phyloP scores from a whole-genome alignment of 129 eudicot genomes.

The Kitagawia praeruptora region DNA sequence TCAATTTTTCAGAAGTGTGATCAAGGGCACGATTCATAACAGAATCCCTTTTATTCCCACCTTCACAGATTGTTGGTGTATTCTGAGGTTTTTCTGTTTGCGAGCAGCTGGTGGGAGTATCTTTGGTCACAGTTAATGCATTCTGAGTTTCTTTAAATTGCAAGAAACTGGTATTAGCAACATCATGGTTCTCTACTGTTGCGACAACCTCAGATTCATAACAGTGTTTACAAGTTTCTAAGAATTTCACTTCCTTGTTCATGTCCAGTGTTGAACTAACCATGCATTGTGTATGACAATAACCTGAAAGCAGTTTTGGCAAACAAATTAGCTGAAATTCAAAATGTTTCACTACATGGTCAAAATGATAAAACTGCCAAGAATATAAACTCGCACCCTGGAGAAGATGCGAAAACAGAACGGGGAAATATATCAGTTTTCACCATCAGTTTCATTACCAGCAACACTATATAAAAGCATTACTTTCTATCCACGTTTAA shows the following conservation, averaged over 20 bases:
- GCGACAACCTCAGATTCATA: conserved; percentile 20
- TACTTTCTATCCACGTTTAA: neutral
- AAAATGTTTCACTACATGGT: neutral
- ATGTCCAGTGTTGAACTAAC: conserved; percentile 31
- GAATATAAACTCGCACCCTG: neutral
- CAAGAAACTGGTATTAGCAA: conserved; percentile 74
- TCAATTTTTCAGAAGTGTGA: conserved; percentile 18
- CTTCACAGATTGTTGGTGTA: conserved; percentile 21
- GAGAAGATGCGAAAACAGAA: neutral
- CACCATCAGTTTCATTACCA: neutral
- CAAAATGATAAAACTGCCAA: neutral
- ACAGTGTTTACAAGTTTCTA: conserved; percentile 62
- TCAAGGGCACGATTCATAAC: conserved; percentile 12
- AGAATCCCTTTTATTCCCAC: conserved; percentile 25
- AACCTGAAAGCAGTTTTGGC: conserved; percentile 39
- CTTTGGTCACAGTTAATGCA: neutral
- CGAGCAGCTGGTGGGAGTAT: conserved; percentile 14
- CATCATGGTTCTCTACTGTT: conserved; percentile 29
- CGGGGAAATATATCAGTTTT: neutral
- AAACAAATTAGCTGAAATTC: neutral
- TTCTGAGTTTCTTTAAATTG: conserved; percentile 7
- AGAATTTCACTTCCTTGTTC: conserved; percentile 32
- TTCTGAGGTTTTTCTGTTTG: conserved; percentile 53
- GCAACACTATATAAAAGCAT: neutral
- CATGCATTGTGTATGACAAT: conserved; percentile 69